Percentiles rank a stretch among this genome's conserved stretches.
These are phyloP conservation scores for Talaromyces rugulosus DNA, from an alignment of 2,329 filamentous ascomycete species.

Conservation along the genomic window DNA sequence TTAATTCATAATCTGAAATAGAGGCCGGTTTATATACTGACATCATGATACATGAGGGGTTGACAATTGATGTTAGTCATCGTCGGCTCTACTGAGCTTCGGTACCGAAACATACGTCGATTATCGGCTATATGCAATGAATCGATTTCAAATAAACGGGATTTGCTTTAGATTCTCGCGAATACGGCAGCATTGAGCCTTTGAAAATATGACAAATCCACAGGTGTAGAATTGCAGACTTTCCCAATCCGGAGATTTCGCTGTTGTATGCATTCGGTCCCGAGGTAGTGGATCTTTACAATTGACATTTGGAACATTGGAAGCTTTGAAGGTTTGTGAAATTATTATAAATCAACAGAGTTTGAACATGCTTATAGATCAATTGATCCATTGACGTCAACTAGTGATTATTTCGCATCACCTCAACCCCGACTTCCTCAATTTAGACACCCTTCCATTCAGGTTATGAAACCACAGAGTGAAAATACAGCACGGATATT, in stretches of 20 bases:
- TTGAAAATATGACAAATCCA: not conserved
- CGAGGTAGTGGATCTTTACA: not conserved
- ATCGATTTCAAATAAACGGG: not conserved
- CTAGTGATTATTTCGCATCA: no score
- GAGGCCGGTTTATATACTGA: not conserved
- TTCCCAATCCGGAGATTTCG: not conserved
- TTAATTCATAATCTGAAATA: no score
- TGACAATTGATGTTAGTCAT: not conserved
- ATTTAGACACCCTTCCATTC: not conserved
- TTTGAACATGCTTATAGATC: no score
- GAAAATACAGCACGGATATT: no score
- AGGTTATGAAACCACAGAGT: no score
- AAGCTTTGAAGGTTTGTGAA: no score
- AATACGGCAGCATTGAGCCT: not conserved
- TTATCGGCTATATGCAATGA: not conserved
- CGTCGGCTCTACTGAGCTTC: not conserved
- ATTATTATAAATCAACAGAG: no score
- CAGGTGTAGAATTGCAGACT: not conserved
- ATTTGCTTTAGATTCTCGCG: not conserved
- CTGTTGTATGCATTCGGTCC: not conserved
- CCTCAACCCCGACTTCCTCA: no score
- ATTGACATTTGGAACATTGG: no score
- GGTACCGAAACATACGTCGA: not conserved
- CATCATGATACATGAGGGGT: not conserved
- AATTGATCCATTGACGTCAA: no score